A percentile compares a stretch with the other conserved stretches of the same genome.
phyloP scores from a whole-genome alignment of 495 filamentous ascomycete genomes.

The Platismatia glauca region DNA sequence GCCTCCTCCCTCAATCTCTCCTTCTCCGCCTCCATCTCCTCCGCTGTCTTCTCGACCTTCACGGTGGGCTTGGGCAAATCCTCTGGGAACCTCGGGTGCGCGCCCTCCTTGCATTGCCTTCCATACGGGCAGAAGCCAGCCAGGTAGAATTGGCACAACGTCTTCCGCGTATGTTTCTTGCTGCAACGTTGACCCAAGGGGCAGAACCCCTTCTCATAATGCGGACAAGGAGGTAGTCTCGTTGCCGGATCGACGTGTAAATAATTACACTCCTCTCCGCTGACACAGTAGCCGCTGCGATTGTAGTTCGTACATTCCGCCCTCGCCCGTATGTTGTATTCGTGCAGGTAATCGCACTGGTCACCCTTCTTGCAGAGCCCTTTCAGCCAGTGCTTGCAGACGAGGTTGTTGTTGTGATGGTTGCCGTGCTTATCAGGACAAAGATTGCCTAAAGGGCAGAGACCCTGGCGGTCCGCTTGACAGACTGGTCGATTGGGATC shows the following conservation, averaged over 20 bases:
- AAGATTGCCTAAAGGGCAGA: slow-evolving; percentile 66
- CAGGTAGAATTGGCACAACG: slow-evolving; percentile 74
- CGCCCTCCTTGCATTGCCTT: slow-evolving; percentile 61
- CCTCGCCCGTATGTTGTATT: slow-evolving; percentile 98
- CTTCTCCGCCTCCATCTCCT: slow-evolving; percentile 50
- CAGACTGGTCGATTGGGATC: slow-evolving; percentile 66
- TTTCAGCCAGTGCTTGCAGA: slow-evolving; percentile 98
- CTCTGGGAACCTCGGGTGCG: slow-evolving; percentile 68
- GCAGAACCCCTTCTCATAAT: slow-evolving; percentile 95
- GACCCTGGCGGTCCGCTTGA: slow-evolving; percentile 68
- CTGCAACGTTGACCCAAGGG: slow-evolving; percentile 78
- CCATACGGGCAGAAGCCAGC: slow-evolving; percentile 94
- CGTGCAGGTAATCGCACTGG: slow-evolving; percentile 97
- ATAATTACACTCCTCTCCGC: slow-evolving; percentile 94
- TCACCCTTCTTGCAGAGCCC: slow-evolving; percentile 98
- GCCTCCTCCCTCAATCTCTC: slow-evolving; percentile 47
- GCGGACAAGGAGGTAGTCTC: slow-evolving; percentile 75
- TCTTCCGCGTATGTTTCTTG: slow-evolving; percentile 71
- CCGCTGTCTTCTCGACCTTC: slow-evolving; percentile 50
- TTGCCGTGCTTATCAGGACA: slow-evolving; percentile 61
- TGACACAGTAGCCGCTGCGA: slow-evolving; percentile 83
- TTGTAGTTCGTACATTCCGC: slow-evolving; percentile 88
- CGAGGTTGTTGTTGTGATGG: slow-evolving; percentile 51
- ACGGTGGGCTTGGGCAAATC: slow-evolving; percentile 66
- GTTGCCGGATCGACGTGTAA: slow-evolving; percentile 82